Conservation (phyloP, 768 basidiomycete genomes). For the Myochromella boudieri region DNA sequence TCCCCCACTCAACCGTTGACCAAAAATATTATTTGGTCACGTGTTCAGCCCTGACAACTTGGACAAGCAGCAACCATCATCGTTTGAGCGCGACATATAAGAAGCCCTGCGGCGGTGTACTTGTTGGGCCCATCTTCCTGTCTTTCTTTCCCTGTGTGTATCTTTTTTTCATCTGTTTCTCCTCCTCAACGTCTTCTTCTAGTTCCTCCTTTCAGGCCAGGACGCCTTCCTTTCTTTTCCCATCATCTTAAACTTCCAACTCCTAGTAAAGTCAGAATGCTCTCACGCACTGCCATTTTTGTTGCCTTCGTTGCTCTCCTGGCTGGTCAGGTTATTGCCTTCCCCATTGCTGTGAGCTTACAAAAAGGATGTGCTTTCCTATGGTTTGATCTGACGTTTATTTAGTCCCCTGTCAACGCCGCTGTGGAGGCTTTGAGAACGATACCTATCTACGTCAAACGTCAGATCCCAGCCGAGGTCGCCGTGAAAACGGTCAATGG, state of each 20-base stretch:
- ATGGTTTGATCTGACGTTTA: slow-evolving; percentile 15
- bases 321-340: slow-evolving; percentile 42
- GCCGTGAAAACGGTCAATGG: slow-evolving; percentile 19
- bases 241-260: slow-evolving; percentile 6
- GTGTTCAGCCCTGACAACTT: slow-evolving; percentile 7
- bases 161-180: neutral
- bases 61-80: slow-evolving; percentile 17
- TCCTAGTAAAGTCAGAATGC: slow-evolving; percentile 39
- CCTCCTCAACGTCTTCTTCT: neutral
- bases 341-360: slow-evolving; percentile 43
- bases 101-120: neutral
- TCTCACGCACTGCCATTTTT: slow-evolving; percentile 37
- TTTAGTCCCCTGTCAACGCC: slow-evolving; percentile 28
- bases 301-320: slow-evolving; percentile 40
- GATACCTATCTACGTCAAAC: slow-evolving; percentile 44
- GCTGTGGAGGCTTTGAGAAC: slow-evolving; percentile 33
- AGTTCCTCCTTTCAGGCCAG: slow-evolving; percentile 17
- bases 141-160: slow-evolving; percentile 15
- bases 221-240: slow-evolving; percentile 21
- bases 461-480: slow-evolving; percentile 29
- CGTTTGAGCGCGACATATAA: slow-evolving; percentile 4
- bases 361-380: too few relatives aligned
- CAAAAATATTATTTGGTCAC: slow-evolving; percentile 8
- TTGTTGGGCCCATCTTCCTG: slow-evolving; percentile 3
- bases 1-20: neutral